Evolutionary conservation across 1,284 basidiomycete genomes (phyloP), one percentile per base, ranked within the genome.

Genomic region (Leccinum angustisporum): DNA sequence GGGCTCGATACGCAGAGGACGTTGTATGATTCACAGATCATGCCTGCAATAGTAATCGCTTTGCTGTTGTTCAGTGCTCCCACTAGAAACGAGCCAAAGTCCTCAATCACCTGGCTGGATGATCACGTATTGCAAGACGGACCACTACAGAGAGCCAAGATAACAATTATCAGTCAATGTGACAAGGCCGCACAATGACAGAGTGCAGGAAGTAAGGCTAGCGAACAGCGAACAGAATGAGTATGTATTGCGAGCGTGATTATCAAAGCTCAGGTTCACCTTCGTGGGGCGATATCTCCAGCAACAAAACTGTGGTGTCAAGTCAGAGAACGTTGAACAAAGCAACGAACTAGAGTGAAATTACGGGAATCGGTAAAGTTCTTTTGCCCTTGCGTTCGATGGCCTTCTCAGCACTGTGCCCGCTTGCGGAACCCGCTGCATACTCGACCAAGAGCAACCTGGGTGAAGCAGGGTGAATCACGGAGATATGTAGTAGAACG

Each of bases 171-270:
- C 38, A 57, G 9, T 8, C 1, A n/a, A 43, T 34, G 31, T 8
- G 11, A 53, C 57, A 38, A 5, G 67, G 63, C 61, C 76, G 46
- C 67, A 90, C 88, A 78, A 92, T 94, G 69, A 95, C 75, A 1
- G 92, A 89, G 73, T 94, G 90, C 87, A 95, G 90, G 73, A 95
- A 95, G 75, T 95, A 93, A 0, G 88, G 81, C 86, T 88, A 62
- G 4, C 18, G 16, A 58, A 53, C 8, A 56, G 56, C 16, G 25
- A 57, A 59, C 57, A 63, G 56, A 36, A 18, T 63, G 43, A 61
- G 57, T 33, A 51, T 34, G 21, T n/a, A n/a, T n/a, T 25, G 33
- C 6, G 43, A 18, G 43, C 14, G 36, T 46, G 11, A 48, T 50
- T 16, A 4, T 53, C 59, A 11, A 10, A 58, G 9, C 27, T 57